Conservation (phyloP, 768 basidiomycete species). For the Kwoniella shandongensis region DNA sequence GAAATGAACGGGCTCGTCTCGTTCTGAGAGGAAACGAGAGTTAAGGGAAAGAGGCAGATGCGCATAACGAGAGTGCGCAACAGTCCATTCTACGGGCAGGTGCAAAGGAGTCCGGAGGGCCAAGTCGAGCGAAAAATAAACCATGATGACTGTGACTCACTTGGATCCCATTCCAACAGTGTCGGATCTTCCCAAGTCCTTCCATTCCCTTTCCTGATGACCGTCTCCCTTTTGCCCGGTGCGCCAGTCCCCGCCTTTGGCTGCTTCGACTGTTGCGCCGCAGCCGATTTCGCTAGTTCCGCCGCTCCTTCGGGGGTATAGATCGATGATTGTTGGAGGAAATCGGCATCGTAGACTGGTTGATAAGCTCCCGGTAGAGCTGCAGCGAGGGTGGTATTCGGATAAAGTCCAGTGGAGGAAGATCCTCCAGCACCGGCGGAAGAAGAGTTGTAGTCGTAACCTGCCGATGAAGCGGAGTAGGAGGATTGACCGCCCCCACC, state of each 20-base stretch:
- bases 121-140: background rate
- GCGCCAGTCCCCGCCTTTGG: constrained; percentile 3
- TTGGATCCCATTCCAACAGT: constrained; percentile 93
- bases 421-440: background rate
- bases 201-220: constrained; percentile 90
- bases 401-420: background rate
- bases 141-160: constrained; percentile 58
- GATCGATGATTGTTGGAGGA: constrained; percentile 36
- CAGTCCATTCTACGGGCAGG: no score
- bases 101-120: no score
- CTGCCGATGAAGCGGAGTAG: constrained; percentile 18
- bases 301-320: constrained; percentile 27
- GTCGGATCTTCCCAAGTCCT: constrained; percentile 99
- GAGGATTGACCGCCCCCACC: constrained; percentile 11
- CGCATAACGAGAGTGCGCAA: no score
- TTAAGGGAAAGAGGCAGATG: no score
- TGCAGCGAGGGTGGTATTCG: background rate
- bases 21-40: no score
- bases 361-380: constrained; percentile 21
- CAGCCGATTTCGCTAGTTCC: constrained; percentile 8
- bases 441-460: constrained; percentile 5
- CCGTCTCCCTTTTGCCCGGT: constrained; percentile 73
- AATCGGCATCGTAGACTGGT: constrained; percentile 34
- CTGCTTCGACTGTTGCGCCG: constrained; percentile 4
- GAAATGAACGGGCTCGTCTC: no score